These are phyloP conservation scores for Boletales sp. DNA, from an alignment of 768 basidiomycete species.

Conservation along the genomic window DNA sequence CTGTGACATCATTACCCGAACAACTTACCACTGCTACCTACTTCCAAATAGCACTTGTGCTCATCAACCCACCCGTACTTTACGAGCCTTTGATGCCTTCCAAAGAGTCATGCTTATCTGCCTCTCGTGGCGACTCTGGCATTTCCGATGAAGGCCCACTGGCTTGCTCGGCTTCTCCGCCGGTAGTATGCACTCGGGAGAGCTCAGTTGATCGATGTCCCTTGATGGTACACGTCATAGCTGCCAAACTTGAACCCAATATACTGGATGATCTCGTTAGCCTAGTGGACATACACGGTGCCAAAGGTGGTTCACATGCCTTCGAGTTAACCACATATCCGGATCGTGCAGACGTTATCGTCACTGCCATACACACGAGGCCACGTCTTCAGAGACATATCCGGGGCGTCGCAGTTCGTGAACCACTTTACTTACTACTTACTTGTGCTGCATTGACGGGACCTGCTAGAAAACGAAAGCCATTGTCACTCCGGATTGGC, in stretches of 20 bases:
- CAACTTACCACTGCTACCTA: no score
- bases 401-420: slow-evolving; percentile 59
- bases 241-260: slow-evolving; percentile 26
- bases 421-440: neutral
- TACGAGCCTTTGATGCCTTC: slow-evolving; percentile 6
- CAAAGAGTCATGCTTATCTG: slow-evolving; percentile 10
- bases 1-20: neutral
- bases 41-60: no score
- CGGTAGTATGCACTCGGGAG: neutral
- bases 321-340: slow-evolving; percentile 38
- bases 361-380: slow-evolving; percentile 65
- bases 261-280: slow-evolving; percentile 22
- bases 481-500: slow-evolving; percentile 71
- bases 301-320: neutral
- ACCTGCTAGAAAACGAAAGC: slow-evolving; percentile 54
- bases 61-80: no score
- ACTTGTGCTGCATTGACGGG: neutral
- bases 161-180: slow-evolving; percentile 1
- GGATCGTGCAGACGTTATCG: slow-evolving; percentile 56
- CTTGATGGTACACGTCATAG: slow-evolving; percentile 29
- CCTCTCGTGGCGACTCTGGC: neutral
- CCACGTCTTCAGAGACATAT: slow-evolving; percentile 70
- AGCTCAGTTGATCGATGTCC: slow-evolving; percentile 5
- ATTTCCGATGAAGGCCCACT: neutral
- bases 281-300: slow-evolving; percentile 19